A percentile compares a stretch with the other conserved stretches of the same genome.
Conservation (phyloP, 768 basidiomycete species). For the Pleurotus ostreatus region DNA sequence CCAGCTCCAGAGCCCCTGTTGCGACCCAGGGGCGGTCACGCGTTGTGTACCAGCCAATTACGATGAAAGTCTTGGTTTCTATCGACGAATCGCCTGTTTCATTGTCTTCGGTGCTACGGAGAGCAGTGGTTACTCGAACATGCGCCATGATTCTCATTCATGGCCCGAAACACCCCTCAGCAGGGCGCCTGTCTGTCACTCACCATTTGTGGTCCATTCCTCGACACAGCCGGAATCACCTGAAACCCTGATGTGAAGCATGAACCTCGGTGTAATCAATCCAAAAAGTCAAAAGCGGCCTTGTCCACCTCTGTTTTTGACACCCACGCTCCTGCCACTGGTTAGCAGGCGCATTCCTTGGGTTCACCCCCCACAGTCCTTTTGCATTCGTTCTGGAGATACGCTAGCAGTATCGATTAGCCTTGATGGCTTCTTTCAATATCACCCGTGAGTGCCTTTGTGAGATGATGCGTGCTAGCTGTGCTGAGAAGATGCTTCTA, state of each 20-base stretch:
- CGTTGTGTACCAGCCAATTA: no score
- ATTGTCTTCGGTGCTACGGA: no score
- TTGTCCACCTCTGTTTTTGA: background rate
- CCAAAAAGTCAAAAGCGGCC: conserved; percentile 2
- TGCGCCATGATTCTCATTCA: no score
- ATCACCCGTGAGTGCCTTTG: conserved; percentile 29
- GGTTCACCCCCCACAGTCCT: conserved; percentile 6
- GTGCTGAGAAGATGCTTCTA: conserved; percentile 16
- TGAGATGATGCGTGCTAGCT: no score
- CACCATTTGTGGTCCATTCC: no score
- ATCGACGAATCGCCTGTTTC: no score
- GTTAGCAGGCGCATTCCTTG: conserved; percentile 1
- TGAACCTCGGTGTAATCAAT: conserved; percentile 1
- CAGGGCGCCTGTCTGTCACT: no score
- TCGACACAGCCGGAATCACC: background rate
- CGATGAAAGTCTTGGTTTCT: no score
- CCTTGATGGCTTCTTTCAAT: conserved; percentile 48
- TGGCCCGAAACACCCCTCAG: no score
- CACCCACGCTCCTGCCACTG: conserved; percentile 7
- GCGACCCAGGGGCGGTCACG: no score
- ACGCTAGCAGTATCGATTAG: conserved; percentile 18
- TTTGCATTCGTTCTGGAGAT: conserved; percentile 14
- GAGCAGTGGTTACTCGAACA: no score
- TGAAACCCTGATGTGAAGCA: background rate
- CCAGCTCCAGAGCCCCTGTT: no score